A percentile compares a stretch with the other conserved stretches of the same genome.
Evolutionary conservation across 2,329 filamentous ascomycete genomes (phyloP).

Genomic region (Camptophora hylomeconis): DNA sequence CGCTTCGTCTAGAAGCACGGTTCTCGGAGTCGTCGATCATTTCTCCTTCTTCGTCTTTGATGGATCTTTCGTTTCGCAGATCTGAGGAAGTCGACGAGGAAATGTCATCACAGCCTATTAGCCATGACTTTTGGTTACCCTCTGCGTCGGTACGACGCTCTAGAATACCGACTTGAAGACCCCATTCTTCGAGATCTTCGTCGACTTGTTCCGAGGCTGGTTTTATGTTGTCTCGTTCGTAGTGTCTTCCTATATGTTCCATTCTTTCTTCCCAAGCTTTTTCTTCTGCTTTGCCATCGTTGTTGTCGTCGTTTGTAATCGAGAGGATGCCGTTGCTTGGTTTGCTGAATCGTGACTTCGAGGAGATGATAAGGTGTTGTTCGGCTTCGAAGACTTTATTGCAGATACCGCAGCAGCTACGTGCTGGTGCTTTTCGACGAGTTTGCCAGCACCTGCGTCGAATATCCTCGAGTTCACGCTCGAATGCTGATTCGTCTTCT

Average conservation of each 20-base stretch:
- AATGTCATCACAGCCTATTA: too few relatives aligned
- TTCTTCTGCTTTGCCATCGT: slow-evolving; percentile 19
- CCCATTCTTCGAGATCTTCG: slow-evolving; percentile 28
- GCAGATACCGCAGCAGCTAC: slow-evolving; percentile 52
- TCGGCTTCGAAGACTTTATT: slow-evolving; percentile 12
- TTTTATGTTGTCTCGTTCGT: slow-evolving; percentile 45
- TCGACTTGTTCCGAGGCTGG: slow-evolving; percentile 24
- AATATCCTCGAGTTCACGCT: slow-evolving; percentile 42
- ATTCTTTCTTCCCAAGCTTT: slow-evolving; percentile 68
- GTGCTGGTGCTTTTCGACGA: slow-evolving; percentile 48
- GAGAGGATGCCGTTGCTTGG: too few relatives aligned
- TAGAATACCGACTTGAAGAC: slow-evolving; percentile 22
- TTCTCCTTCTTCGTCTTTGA: too few relatives aligned
- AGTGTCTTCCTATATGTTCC: slow-evolving; percentile 75
- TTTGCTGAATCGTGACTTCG: too few relatives aligned
- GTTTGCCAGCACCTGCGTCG: slow-evolving; percentile 46
- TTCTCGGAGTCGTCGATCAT: too few relatives aligned
- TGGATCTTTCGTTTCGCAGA: too few relatives aligned
- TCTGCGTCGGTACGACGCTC: too few relatives aligned
- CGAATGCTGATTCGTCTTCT: slow-evolving; percentile 26
- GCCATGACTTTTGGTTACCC: too few relatives aligned
- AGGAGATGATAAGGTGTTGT: too few relatives aligned
- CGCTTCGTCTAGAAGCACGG: too few relatives aligned
- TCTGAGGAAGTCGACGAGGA: too few relatives aligned
- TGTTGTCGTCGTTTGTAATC: slow-evolving; percentile 25